A percentile compares a stretch with the other conserved stretches of the same genome.
phyloP scores from a whole-genome alignment of 495 filamentous ascomycete species.

The Xylaria castorea region DNA sequence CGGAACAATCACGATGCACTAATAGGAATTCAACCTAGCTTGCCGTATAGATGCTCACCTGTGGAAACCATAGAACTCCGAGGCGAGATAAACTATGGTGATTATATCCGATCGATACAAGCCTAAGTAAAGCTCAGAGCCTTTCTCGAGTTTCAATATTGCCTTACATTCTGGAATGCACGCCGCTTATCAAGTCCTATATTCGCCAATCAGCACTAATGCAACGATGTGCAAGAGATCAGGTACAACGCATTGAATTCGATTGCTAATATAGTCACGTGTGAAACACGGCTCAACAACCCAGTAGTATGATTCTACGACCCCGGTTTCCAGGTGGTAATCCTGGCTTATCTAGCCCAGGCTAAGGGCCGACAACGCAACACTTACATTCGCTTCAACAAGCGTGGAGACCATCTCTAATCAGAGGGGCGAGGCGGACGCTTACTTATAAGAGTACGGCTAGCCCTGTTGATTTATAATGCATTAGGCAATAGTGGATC shows the following conservation, averaged over 20 bases:
- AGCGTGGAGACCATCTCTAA: constrained; percentile 6
- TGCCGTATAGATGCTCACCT: background rate
- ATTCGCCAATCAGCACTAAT: background rate
- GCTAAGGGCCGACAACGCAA: background rate
- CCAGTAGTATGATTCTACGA: background rate
- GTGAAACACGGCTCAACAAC: background rate
- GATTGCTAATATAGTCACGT: background rate
- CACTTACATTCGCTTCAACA: background rate
- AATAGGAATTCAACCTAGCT: constrained; percentile 1
- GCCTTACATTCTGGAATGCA: background rate
- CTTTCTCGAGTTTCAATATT: background rate
- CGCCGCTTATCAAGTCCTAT: background rate
- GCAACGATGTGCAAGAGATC: constrained; percentile 16
- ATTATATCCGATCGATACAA: background rate
- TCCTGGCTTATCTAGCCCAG: background rate
- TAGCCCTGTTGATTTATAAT: background rate
- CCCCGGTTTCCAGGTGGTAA: background rate
- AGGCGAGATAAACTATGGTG: background rate
- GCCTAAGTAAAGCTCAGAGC: background rate
- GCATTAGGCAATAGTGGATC: background rate
- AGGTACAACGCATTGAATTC: background rate
- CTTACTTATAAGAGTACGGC: background rate
- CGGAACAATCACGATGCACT: background rate
- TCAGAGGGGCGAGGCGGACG: background rate
- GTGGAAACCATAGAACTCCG: background rate